Evolutionary conservation across 108 stramenopile genomes (phyloP).

Genomic region (Halocafeteria seosinensis): DNA sequence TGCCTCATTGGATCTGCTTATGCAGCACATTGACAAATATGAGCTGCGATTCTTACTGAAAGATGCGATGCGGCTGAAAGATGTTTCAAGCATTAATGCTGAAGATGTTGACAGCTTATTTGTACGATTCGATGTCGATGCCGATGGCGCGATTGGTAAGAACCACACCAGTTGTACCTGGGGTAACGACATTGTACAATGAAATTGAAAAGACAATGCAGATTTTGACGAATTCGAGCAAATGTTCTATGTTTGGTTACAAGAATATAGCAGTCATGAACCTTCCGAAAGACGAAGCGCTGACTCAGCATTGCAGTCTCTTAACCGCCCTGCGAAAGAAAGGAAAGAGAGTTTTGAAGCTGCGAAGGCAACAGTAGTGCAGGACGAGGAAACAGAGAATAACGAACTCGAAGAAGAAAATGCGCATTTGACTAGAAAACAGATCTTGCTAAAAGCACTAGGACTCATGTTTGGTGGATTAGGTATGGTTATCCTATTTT

Average conservation of each 20-base stretch:
- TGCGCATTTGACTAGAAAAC: conserved; percentile 45
- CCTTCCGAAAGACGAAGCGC: too few species aligned
- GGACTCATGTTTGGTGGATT: conserved; percentile 63
- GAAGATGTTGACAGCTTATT: not conserved
- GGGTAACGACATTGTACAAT: too few species aligned
- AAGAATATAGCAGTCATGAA: too few species aligned
- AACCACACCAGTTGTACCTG: too few species aligned
- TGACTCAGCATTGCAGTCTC: too few species aligned
- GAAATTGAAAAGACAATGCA: too few species aligned
- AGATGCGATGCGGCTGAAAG: not conserved
- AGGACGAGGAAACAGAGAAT: conserved; percentile 21
- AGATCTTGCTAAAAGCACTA: conserved; percentile 63
- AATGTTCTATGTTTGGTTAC: too few species aligned
- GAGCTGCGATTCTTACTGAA: conserved; percentile 28
- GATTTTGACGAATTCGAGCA: not conserved
- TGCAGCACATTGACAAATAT: conserved; percentile 38
- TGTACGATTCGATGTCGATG: not conserved
- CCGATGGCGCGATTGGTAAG: not conserved
- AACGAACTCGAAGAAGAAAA: conserved; percentile 33
- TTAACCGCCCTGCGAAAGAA: too few species aligned
- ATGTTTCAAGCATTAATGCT: not conserved
- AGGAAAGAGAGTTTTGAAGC: too few species aligned
- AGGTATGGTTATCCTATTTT: conserved; percentile 61
- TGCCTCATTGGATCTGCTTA: too few species aligned
- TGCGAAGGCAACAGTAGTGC: not conserved